Base-by-base conservation (phyloP, 176 grass and related monocot genomes). In the Oryza officinalis region DNA sequence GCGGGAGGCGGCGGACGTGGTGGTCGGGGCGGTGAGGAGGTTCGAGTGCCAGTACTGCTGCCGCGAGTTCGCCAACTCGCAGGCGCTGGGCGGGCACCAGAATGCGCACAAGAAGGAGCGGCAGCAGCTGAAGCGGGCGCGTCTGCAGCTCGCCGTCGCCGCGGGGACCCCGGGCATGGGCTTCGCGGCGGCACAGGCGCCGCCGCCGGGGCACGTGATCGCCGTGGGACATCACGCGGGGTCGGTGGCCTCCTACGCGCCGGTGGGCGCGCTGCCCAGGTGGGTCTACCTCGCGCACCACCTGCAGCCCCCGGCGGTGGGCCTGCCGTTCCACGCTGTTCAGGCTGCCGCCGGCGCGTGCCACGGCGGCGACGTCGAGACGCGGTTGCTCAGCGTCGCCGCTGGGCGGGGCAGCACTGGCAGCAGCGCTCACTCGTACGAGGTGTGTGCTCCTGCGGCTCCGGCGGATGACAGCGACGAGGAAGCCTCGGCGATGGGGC, bases 51-150 rank as follows among this genome's bases (percentile, higher is more conserved):
- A 90, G 75, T 94, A 88, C 75, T 94, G 92, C 71, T 88, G 69
- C 80, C 88, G 92, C 10, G 92, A 86, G 82, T 94, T 94, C 54
- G 88, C 88, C 40, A 94, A 94, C 79, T 90, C 91, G 69, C 92
- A 91, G 59, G 89, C 89, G 25, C 47, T 91, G 13, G 90, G 90
- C 11, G 90, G 90, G 6, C 90, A 92, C 77, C 90, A 92, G 73
- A 92, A 92, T 67, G 90, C 90, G 25, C 90, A 92, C 90, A 94
- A 94, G 83, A 90, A 85, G 71, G 92, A 90, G 84, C 89, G 92
- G 4, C 88, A 85, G 83, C 86, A 86, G 65, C 80, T 85, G 32
- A 92, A 92, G 81, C 90, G 90, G 30, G 87, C 81, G 46, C 76
- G 88, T 17, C 50, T 90, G 33, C 82, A 86, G 25, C 30, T 80